Base-by-base conservation (phyloP, 345 rosid species). In the Hibiscus tridactylites region DNA sequence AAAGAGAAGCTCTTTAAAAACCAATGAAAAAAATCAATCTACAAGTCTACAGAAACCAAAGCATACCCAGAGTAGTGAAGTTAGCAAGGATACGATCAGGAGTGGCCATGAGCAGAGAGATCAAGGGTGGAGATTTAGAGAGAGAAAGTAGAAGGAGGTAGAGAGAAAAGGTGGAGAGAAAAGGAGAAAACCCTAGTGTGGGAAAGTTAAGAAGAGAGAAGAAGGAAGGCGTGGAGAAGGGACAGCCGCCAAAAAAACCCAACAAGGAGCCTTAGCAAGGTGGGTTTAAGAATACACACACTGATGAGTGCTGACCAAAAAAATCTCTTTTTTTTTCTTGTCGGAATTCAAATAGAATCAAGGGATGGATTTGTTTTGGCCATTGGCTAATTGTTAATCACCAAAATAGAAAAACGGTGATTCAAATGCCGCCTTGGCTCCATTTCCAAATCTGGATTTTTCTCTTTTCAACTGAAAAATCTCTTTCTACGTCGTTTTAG, bases 71-170 rank as follows among this genome's bases (percentile, higher is more conserved):
- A 80, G 75, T 82, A 81, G 85, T 75, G 15, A 79, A 83, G 72
- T 33, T 46, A 68, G 79, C 10, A 80, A 70, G 83, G 89, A 87
- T 84, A 81, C 84, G 85, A 76, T 84, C 91, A 67, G 91, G 71
- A 56, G 86, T 77, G 10, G 84, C 77, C 94, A 89, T 87, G 84
- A 28, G 11, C 50, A 53, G 37, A 69, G 37, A 69, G 79, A 72
- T 72, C 37, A 59, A 71, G 44, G 47, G 77, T 66, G 72, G 61
- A 59, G 76, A 80, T 64, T 44, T 24, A 44, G 60, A 73, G 75
- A 79, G 77, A 66, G 15, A 24, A 9, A 57, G 31, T 21, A 31
- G 24, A 5, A 24, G 16, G 39, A 47, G 52, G 29, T 50, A 50
- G 54, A 50, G 19, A 50, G 54, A 50, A 19, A 13, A 50, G 17